phyloP scores from a whole-genome alignment of 2,329 filamentous ascomycete genomes.

The Grosmannia huntii region DNA sequence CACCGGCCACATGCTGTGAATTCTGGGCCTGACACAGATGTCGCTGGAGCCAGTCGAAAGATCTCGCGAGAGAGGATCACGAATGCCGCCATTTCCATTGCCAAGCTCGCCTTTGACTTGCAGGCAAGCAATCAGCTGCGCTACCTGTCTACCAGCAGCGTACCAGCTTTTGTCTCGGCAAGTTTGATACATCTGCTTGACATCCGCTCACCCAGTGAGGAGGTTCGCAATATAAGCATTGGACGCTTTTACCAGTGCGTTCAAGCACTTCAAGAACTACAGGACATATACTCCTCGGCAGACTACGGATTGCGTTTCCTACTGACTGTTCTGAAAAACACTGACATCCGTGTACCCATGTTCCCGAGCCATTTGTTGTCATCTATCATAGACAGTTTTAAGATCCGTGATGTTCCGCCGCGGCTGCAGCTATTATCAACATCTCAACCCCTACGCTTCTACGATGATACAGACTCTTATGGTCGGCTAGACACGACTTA shows the following conservation, averaged over 20 bases:
- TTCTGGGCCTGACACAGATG: not conserved
- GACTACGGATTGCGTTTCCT: not conserved
- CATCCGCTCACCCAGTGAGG: constrained; percentile 1
- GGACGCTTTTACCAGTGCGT: constrained; percentile 4
- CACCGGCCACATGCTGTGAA: not conserved
- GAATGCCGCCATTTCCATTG: not conserved
- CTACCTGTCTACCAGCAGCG: constrained; percentile 2
- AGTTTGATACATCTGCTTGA: constrained; percentile 5
- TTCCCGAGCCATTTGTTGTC: not conserved
- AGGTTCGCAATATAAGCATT: constrained; percentile 3
- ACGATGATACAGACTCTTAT: not conserved
- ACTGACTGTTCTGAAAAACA: not conserved
- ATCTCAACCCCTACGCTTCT: not conserved
- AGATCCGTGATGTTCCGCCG: not conserved
- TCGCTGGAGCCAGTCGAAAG: not conserved
- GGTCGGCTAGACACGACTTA: not conserved
- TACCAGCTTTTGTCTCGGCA: constrained; percentile 2
- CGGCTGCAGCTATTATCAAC: not conserved
- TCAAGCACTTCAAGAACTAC: not conserved
- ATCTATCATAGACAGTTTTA: not conserved
- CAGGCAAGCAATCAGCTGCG: constrained; percentile 1
- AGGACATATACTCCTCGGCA: constrained; percentile 1
- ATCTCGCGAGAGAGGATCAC: not conserved
- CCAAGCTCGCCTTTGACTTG: not conserved
- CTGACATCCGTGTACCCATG: not conserved